Evolutionary conservation across 2,329 filamentous ascomycete species (phyloP).

Genomic region (Didymella segeticola): DNA sequence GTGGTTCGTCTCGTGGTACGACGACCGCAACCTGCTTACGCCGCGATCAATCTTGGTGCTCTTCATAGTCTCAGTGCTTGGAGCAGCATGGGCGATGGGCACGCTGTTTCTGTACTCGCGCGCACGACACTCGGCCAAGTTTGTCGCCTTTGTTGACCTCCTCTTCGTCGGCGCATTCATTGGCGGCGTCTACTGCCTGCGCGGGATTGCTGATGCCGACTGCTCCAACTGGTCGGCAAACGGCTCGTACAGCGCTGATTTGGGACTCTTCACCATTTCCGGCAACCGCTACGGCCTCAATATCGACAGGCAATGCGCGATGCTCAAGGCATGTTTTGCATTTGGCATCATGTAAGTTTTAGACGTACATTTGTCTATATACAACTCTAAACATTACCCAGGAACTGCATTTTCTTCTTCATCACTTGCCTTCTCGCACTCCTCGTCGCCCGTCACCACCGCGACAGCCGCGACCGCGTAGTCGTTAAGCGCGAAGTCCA

Average conservation of each 20-base stretch:
- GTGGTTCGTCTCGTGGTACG: conserved; percentile 68
- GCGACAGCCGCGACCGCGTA: conserved; percentile 55
- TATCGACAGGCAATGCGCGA: conserved; percentile 79
- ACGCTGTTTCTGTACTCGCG: conserved; percentile 66
- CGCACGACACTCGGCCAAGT: conserved; percentile 64
- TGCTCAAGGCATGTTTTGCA: conserved; percentile 91
- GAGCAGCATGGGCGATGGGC: conserved; percentile 65
- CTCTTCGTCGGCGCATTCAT: conserved; percentile 70
- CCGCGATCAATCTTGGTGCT: conserved; percentile 67
- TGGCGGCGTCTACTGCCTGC: conserved; percentile 64
- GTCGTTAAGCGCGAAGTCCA: conserved; percentile 61
- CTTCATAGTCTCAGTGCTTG: conserved; percentile 69
- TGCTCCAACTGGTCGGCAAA: conserved; percentile 67
- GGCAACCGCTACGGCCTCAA: conserved; percentile 59
- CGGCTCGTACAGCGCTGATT: conserved; percentile 60
- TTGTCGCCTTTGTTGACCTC: conserved; percentile 68
- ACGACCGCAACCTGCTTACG: conserved; percentile 63
- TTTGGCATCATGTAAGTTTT: conserved; percentile 79
- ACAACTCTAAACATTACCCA: conserved; percentile 32
- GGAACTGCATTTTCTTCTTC: conserved; percentile 50
- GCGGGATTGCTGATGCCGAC: conserved; percentile 65
- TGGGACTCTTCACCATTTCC: conserved; percentile 67
- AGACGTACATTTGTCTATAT: too few species aligned
- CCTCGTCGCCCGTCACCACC: conserved; percentile 57
- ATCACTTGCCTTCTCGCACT: conserved; percentile 64